Evolutionary conservation across 371 early-diverging fungal species (phyloP), one percentile per base, ranked within the genome.

Genomic region (Syncephalastrum monosporum): DNA sequence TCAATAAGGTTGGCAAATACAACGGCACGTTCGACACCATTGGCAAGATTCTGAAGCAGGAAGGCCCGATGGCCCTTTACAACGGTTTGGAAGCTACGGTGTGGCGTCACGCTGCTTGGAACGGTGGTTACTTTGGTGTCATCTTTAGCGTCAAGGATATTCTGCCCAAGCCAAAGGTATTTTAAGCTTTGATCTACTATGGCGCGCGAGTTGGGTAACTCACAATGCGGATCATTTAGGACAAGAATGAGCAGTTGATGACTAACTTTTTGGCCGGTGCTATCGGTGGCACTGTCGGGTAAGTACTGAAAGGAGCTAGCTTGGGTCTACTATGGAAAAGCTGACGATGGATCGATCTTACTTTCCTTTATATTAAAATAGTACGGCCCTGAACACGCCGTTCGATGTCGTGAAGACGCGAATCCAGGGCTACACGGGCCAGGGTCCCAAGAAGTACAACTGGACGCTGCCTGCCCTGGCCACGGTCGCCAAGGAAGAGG

Each of bases 391-490:
- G 54, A 98, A 98, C 76, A 97, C 96, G 23, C 97, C 98, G 8
- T 89, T 95, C 53, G 98, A 98, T 77, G 98, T 98, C 27, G 95
- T 95, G 58, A 98, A 98, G 84, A 94, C 97, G 1, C 84, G 98
- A 59, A 87, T 98, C 49, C 98, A 98, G 76, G 90, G 89, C 69
- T 86, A 95, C 65, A 71, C 82, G 25, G 82, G 83, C 43, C 76
- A 70, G 27, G 79, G 81, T 12, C 72, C 79, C 7, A 69, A 72
- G 43, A 91, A 88, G 71, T 97, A 96, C 75, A 90, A 88, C 81
- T 96, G 96, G 90, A 84, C 94, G 27, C 21, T 92, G 60, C 93
- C 95, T 13, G 86, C 91, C 3, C 64, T 95, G n/a, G 82, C 69
- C n/a, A 84, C 82, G n/a, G 91, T 98, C 55, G 87, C 84, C 50